Evolutionary conservation across 805 yeast genomes (phyloP).

Genomic region (Pichia exigua): DNA sequence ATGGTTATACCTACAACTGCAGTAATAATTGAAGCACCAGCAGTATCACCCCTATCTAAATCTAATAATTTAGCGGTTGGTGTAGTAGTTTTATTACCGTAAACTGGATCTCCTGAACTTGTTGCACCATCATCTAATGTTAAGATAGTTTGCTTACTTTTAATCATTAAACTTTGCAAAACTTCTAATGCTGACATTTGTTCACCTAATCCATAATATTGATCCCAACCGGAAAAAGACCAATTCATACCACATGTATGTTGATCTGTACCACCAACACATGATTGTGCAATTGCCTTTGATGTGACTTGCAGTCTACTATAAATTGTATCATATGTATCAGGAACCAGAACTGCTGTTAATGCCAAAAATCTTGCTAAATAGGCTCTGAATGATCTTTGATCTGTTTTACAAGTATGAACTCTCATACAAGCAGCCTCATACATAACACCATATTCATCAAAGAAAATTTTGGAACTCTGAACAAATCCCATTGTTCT

Average conservation of each 20-base stretch:
- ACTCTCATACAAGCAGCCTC: conserved; percentile 78
- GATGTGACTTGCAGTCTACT: conserved; percentile 43
- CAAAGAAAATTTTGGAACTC: conserved; percentile 48
- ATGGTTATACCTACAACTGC: conserved; percentile 38
- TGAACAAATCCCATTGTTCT: conserved; percentile 49
- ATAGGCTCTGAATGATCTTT: conserved; percentile 87
- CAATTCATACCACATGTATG: conserved; percentile 72
- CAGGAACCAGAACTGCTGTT: conserved; percentile 67
- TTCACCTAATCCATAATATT: conserved; percentile 66
- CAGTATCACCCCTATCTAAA: conserved; percentile 42
- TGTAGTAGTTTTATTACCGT: conserved; percentile 45
- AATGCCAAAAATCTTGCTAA: conserved; percentile 66
- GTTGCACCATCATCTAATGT: conserved; percentile 30
- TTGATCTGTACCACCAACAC: conserved; percentile 68
- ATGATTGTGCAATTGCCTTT: conserved; percentile 58
- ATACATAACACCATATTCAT: conserved; percentile 45
- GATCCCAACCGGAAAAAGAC: conserved; percentile 55
- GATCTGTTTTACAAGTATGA: conserved; percentile 70
- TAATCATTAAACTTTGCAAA: conserved; percentile 41
- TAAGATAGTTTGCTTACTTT: conserved; percentile 43
- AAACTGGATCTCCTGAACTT: conserved; percentile 49
- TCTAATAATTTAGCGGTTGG: conserved; percentile 33
- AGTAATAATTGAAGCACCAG: conserved; percentile 67
- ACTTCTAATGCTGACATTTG: conserved; percentile 69
- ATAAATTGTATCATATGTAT: conserved; percentile 32